These are phyloP conservation scores for Geotrichum candidum DNA, from an alignment of 1,139 yeast genomes.

Conservation along the genomic window DNA sequence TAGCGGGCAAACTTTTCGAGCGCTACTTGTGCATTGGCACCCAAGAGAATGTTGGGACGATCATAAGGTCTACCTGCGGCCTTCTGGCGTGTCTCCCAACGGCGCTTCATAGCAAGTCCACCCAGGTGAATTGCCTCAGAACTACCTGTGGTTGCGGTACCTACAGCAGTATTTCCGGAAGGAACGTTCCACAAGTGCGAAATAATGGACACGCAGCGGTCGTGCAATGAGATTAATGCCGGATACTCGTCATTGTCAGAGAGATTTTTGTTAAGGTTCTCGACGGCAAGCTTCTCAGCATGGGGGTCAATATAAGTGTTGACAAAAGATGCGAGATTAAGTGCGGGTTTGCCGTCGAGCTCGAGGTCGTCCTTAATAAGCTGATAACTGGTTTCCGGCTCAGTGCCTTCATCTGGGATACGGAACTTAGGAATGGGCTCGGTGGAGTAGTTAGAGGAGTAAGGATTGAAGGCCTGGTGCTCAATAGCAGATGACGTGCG, in stretches of 20 bases:
- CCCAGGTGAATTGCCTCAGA: constrained; percentile 92
- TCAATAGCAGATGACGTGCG: constrained; percentile 13
- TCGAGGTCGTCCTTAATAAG: constrained; percentile 67
- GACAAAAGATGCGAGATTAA: constrained; percentile 85
- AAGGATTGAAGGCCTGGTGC: constrained; percentile 22
- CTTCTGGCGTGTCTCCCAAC: constrained; percentile 68
- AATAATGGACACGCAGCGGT: constrained; percentile 74
- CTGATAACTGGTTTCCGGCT: constrained; percentile 50
- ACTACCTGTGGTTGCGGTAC: constrained; percentile 91
- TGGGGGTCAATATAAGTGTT: constrained; percentile 59
- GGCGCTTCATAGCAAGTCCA: constrained; percentile 84
- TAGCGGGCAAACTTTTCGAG: constrained; percentile 89
- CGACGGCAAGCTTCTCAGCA: constrained; percentile 49
- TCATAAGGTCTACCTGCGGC: constrained; percentile 53
- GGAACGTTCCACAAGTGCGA: constrained; percentile 82
- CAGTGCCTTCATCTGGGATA: constrained; percentile 54
- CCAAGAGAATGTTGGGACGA: constrained; percentile 85
- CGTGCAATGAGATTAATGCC: constrained; percentile 69
- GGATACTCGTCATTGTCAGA: constrained; percentile 96
- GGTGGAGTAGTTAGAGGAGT: constrained; percentile 23
- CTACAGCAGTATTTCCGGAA: constrained; percentile 51
- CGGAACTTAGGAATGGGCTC: constrained; percentile 38
- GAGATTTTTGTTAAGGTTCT: constrained; percentile 76
- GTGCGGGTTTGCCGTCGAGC: constrained; percentile 76
- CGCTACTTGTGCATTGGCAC: constrained; percentile 93